Base-by-base conservation (phyloP, 2,329 filamentous ascomycete genomes). In the Exserohilum turcica region DNA sequence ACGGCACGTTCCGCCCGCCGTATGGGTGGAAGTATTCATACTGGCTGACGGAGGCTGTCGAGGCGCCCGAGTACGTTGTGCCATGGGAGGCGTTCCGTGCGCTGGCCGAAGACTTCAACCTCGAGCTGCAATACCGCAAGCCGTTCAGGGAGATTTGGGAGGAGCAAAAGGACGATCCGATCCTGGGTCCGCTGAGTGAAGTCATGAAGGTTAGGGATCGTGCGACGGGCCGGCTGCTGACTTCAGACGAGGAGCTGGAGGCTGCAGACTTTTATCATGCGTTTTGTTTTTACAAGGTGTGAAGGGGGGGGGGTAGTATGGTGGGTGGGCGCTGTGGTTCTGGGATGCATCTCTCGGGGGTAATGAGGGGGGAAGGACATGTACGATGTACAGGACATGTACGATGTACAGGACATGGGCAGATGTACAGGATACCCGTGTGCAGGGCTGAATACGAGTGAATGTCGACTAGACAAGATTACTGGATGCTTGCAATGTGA, bases 1-100 rank as follows among this genome's bases (percentile, higher is more conserved):
- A 97, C 71, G 94, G 94, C 47, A 82, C 94, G 28, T 99, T 99
- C 78, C 87, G 94, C 5, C 94, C 94, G 5, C 91, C 94, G 0
- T 97, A 92, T 71, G 94, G 93, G 43, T 97, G 94, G 92, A 96
- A 94, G 75, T 99, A 99, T 78, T 96, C 86, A 70, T 99, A 96
- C 79, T 96, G 92, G 74, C 86, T 99, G 51, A 88, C 94, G 67
- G 94, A 99, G 77, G 94, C 94, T 0, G 94, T 99, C 16, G 93
- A 97, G 73, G 90, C 92, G 70, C 93, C 94, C 2, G 94, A 99
- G 78, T 99, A 96, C 72, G 93, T 99, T 1, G 94, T 99, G 1
- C 94, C 94, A 0, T 99, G 94, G 93, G 92, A 96, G 73, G 92
- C 92, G 1, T 97, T 99, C 79, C 90, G 94, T 77, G 92, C 91